These are phyloP conservation scores for Aspergillus viridinutans DNA, from an alignment of 2,329 filamentous ascomycete genomes.

Conservation along the genomic window DNA sequence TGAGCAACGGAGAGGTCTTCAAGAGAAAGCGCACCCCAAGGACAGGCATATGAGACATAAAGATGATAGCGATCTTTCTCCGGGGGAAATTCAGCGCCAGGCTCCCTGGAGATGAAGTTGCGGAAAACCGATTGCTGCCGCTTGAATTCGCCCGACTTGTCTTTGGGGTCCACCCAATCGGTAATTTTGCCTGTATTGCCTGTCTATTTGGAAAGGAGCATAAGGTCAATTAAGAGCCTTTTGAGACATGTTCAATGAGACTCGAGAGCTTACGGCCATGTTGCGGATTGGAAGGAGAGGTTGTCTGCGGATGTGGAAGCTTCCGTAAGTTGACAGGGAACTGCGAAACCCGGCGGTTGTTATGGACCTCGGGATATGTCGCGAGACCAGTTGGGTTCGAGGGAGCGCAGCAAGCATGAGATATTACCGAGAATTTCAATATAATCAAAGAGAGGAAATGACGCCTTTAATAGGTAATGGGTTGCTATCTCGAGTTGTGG, in stretches of 20 bases:
- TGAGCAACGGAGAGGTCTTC: neutral
- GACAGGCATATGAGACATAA: slow-evolving; percentile 90
- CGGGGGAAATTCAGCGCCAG: slow-evolving; percentile 70
- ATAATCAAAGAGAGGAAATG: slow-evolving; percentile 8
- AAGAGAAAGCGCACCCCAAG: slow-evolving; percentile 58
- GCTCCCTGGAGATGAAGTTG: slow-evolving; percentile 68
- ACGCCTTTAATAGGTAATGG: slow-evolving; percentile 11
- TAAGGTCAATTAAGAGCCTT: neutral
- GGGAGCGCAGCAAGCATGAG: slow-evolving; percentile 25
- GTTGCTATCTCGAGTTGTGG: neutral
- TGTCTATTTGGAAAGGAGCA: slow-evolving; percentile 13
- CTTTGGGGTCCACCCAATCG: slow-evolving; percentile 73
- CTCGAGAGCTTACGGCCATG: slow-evolving; percentile 30
- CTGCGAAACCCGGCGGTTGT: slow-evolving; percentile 8
- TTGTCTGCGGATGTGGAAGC: slow-evolving; percentile 18
- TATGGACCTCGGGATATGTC: slow-evolving; percentile 15
- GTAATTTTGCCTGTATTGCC: slow-evolving; percentile 57
- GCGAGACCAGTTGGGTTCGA: slow-evolving; percentile 18
- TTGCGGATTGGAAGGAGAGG: slow-evolving; percentile 17
- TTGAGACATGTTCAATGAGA: neutral
- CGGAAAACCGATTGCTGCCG: slow-evolving; percentile 80
- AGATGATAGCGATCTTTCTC: slow-evolving; percentile 92
- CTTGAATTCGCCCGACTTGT: slow-evolving; percentile 89
- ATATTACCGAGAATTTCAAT: slow-evolving; percentile 1
- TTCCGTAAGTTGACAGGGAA: slow-evolving; percentile 9